Evolutionary conservation across 805 yeast genomes (phyloP).

Genomic region (Wickerhamiella kurtzmanii): DNA sequence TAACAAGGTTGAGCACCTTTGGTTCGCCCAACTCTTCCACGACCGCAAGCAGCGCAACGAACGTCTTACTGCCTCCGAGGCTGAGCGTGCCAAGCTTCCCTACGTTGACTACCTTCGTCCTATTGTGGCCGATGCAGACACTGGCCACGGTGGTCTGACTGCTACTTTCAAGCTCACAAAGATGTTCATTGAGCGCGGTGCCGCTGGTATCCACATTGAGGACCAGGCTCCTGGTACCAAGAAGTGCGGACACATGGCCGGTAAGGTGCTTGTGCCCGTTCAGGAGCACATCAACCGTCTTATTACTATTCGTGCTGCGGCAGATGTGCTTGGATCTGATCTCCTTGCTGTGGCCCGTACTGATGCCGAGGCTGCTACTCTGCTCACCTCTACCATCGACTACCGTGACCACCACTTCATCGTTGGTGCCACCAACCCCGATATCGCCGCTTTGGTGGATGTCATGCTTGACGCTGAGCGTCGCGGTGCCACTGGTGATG

Average conservation of each 20-base stretch:
- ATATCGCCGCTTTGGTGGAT: conserved; percentile 56
- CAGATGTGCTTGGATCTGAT: conserved; percentile 83
- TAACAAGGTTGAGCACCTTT: conserved; percentile 91
- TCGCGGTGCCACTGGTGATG: conserved; percentile 57
- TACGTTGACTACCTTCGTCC: conserved; percentile 86
- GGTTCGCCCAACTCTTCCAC: conserved; percentile 93
- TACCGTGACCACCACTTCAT: conserved; percentile 87
- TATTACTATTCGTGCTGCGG: conserved; percentile 86
- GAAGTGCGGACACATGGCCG: conserved; percentile 99
- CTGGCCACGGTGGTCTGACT: conserved; percentile 97
- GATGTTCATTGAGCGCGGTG: conserved; percentile 94
- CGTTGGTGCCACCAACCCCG: conserved; percentile 81
- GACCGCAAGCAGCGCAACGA: conserved; percentile 92
- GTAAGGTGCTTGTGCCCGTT: conserved; percentile 92
- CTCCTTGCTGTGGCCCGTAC: conserved; percentile 86
- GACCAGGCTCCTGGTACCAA: conserved; percentile 99
- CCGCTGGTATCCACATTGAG: conserved; percentile 97
- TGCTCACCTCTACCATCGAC: conserved; percentile 87
- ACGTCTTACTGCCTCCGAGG: conserved; percentile 44
- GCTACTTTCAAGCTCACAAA: conserved; percentile 92
- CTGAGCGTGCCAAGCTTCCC: conserved; percentile 55
- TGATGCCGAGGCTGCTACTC: conserved; percentile 95
- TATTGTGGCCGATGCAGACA: conserved; percentile 93
- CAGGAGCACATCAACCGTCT: conserved; percentile 94
- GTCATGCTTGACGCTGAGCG: conserved; percentile 73